Conservation (phyloP, 257 asterid species). For the Coffea canephora region DNA sequence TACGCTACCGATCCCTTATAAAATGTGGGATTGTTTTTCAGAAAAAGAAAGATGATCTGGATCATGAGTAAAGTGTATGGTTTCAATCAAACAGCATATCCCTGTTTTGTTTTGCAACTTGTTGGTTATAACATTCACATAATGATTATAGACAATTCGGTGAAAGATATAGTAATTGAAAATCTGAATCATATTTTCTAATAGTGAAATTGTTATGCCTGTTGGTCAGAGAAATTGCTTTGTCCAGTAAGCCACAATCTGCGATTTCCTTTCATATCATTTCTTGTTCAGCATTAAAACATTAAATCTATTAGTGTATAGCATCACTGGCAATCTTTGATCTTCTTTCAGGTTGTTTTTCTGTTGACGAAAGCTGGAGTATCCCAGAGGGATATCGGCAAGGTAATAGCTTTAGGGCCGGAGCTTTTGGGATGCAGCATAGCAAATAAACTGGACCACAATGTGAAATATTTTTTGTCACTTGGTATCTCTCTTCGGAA, state of each 20-base stretch:
- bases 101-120: no score
- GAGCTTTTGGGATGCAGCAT: slow-evolving; percentile 93
- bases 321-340: no score
- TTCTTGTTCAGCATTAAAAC: background rate
- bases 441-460: slow-evolving; percentile 76
- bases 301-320: background rate
- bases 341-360: slow-evolving; percentile 57
- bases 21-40: no score
- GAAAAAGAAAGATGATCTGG: no score
- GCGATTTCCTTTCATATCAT: background rate
- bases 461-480: slow-evolving; percentile 76
- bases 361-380: slow-evolving; percentile 88
- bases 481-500: slow-evolving; percentile 67
- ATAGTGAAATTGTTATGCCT: no score
- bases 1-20: no score
- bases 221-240: background rate
- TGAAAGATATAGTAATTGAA: no score
- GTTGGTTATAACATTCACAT: no score
- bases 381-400: slow-evolving; percentile 63
- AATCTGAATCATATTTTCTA: no score
- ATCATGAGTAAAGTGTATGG: no score
- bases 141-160: no score
- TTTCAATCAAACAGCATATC: no score
- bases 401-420: slow-evolving; percentile 75
- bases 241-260: background rate